These are phyloP conservation scores for Trametes punicea DNA, from an alignment of 768 basidiomycete species.

Conservation along the genomic window DNA sequence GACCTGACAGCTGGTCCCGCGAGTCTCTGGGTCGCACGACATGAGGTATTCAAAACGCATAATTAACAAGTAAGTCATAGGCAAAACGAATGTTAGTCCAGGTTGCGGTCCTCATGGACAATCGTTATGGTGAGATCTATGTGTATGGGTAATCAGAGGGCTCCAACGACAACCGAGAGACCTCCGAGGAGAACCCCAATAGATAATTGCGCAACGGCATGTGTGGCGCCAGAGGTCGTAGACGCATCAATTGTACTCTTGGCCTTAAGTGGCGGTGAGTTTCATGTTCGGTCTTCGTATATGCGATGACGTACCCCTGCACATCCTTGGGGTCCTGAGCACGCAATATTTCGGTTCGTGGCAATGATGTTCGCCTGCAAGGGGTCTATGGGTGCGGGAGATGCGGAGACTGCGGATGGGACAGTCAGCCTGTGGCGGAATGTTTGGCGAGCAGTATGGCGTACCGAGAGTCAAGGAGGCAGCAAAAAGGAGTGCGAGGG, in stretches of 20 bases:
- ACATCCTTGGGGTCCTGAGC: constrained; percentile 12
- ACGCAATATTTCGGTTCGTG: constrained; percentile 4
- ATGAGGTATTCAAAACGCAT: not conserved
- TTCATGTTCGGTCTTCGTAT: not conserved
- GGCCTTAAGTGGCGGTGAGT: not conserved
- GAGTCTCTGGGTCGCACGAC: too few species aligned
- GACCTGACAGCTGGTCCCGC: too few species aligned
- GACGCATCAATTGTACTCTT: not conserved
- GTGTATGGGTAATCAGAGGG: not conserved
- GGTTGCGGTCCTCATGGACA: constrained; percentile 13
- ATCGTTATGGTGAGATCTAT: not conserved
- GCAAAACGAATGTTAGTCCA: constrained; percentile 13
- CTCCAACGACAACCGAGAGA: constrained; percentile 1
- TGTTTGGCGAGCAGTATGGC: too few species aligned
- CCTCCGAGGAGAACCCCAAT: not conserved
- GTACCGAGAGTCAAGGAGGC: constrained; percentile 4
- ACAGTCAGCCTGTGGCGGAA: too few species aligned
- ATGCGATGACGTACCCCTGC: not conserved
- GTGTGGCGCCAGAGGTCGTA: constrained; percentile 3
- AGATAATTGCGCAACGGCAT: not conserved
- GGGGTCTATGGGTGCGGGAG: constrained; percentile 15
- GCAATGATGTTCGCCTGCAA: constrained; percentile 14
- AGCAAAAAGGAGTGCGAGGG: constrained; percentile 11
- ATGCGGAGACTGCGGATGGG: not conserved
- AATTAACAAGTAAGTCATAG: constrained; percentile 1